Conservation (phyloP, 306 rosid species). For the Sicyos baderoa region DNA sequence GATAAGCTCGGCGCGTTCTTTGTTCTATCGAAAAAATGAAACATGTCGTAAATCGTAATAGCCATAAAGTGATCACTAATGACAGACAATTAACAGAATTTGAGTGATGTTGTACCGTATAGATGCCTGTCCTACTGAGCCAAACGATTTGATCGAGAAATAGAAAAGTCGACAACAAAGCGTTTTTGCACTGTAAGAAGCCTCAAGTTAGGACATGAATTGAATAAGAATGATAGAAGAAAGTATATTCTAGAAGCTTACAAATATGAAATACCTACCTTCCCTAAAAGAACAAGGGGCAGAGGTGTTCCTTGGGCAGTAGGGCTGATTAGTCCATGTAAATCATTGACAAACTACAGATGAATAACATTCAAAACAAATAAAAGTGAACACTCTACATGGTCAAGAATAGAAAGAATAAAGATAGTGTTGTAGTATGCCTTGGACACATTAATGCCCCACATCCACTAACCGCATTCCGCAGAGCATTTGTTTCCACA, state of each 20-base stretch:
- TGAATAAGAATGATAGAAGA: neutral
- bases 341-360: constrained; percentile 84
- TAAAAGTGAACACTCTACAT: neutral
- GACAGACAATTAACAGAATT: constrained; percentile 13
- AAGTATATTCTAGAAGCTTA: neutral
- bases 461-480: no score
- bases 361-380: constrained; percentile 8
- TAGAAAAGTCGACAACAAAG: constrained; percentile 80
- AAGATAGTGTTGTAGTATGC: no score
- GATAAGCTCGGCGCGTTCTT: constrained; percentile 63
- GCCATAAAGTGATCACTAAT: neutral
- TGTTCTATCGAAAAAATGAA: constrained; percentile 39
- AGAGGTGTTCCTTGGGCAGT: constrained; percentile 74
- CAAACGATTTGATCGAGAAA: constrained; percentile 95
- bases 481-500: no score
- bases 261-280: constrained; percentile 51
- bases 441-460: no score
- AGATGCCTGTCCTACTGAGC: constrained; percentile 80
- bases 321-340: constrained; percentile 78
- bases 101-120: constrained; percentile 53
- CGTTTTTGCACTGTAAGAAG: constrained; percentile 65
- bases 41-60: neutral
- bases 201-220: neutral
- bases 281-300: constrained; percentile 66
- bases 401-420: neutral